A percentile compares a stretch with the other conserved stretches of the same genome.
These are phyloP conservation scores for Hysterangium stoloniferum DNA, from an alignment of 768 basidiomycete genomes.

Conservation along the genomic window DNA sequence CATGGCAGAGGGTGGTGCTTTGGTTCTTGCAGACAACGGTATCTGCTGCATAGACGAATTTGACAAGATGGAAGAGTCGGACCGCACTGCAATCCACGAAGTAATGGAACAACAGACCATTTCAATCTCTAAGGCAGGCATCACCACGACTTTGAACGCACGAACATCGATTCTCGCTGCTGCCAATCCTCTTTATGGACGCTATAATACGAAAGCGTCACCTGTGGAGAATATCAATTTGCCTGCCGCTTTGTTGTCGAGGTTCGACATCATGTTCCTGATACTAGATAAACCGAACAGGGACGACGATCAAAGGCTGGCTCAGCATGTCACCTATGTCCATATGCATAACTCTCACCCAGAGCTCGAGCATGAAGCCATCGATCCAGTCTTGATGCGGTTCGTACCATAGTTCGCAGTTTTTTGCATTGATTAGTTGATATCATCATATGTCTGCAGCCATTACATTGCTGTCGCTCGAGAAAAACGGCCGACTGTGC, in stretches of 20 bases:
- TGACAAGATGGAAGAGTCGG: constrained; percentile 99
- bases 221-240: constrained; percentile 99
- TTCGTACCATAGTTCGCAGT: constrained; percentile 25
- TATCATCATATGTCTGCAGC: constrained; percentile 31
- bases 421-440: constrained; percentile 6
- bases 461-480: constrained; percentile 95
- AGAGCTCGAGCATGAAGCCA: constrained; percentile 70
- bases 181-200: constrained; percentile 95
- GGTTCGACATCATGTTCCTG: constrained; percentile 94
- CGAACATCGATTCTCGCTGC: constrained; percentile 96
- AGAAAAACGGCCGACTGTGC: constrained; percentile 82
- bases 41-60: constrained; percentile 99
- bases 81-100: constrained; percentile 97
- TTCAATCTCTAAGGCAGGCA: constrained; percentile 98
- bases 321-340: constrained; percentile 93
- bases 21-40: constrained; percentile 97
- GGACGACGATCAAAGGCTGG: constrained; percentile 93
- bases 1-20: constrained; percentile 89
- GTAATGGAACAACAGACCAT: constrained; percentile 99
- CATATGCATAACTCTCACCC: constrained; percentile 96
- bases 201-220: constrained; percentile 96
- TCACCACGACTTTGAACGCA: constrained; percentile 96
- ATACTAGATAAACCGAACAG: constrained; percentile 93
- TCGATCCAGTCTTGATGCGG: constrained; percentile 87
- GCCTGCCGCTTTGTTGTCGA: constrained; percentile 90